These are phyloP conservation scores for Oryza glaberrima DNA, from an alignment of 176 grass and related monocot species.

Conservation along the genomic window DNA sequence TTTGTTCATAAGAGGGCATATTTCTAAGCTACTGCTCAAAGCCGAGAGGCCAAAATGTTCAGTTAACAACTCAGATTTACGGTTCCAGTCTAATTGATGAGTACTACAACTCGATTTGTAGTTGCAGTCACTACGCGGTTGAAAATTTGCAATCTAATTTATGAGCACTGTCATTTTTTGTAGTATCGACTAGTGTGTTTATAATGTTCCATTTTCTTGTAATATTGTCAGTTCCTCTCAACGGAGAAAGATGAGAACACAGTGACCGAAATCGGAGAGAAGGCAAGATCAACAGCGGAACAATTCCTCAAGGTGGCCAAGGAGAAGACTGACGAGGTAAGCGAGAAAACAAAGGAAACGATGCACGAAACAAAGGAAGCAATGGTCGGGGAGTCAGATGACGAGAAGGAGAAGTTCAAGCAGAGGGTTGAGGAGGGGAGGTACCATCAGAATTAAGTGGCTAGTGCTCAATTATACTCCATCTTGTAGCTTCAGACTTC, in stretches of 20 bases:
- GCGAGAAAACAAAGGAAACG: slow-evolving; percentile 52
- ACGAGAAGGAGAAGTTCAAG: slow-evolving; percentile 71
- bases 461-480: neutral
- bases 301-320: slow-evolving; percentile 87
- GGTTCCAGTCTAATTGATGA: neutral
- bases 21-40: neutral
- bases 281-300: slow-evolving; percentile 76
- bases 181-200: neutral
- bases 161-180: too few species aligned
- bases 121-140: neutral
- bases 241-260: slow-evolving; percentile 57
- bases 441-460: slow-evolving; percentile 48
- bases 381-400: slow-evolving; percentile 46
- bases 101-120: neutral
- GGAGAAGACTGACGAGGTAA: slow-evolving; percentile 67
- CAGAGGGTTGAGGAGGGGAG: slow-evolving; percentile 67
- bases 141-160: neutral
- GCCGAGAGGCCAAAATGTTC: neutral
- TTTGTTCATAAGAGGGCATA: neutral
- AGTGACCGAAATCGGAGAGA: slow-evolving; percentile 50
- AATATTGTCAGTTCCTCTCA: slow-evolving; percentile 33
- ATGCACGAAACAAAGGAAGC: slow-evolving; percentile 71
- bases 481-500: slow-evolving; percentile 1
- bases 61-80: neutral
- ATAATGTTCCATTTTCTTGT: neutral